phyloP scores from a whole-genome alignment of 1,139 yeast species.

The Candida dubliniensis region DNA sequence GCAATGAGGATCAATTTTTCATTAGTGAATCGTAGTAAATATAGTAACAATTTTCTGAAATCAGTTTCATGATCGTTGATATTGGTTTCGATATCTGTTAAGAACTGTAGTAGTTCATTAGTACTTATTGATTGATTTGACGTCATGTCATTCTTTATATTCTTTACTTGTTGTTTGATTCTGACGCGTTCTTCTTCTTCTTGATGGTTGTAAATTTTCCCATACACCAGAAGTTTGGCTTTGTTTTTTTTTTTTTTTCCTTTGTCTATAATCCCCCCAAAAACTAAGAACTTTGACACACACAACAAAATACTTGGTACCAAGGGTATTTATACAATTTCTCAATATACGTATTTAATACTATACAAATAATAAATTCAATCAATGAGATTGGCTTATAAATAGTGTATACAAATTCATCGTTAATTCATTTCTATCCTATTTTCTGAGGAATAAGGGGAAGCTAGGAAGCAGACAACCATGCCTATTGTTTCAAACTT shows the following conservation, averaged over 20 bases:
- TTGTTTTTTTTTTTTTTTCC: background rate
- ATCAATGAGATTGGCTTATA: background rate
- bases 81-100: slow-evolving; percentile 37
- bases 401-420: background rate
- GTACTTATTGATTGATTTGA: slow-evolving; percentile 18
- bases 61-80: slow-evolving; percentile 37
- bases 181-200: background rate
- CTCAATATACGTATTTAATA: background rate
- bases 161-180: background rate
- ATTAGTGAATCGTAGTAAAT: slow-evolving; percentile 34
- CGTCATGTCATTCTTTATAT: slow-evolving; percentile 11
- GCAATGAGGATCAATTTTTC: slow-evolving; percentile 19
- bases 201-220: background rate
- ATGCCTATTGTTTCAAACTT: background rate
- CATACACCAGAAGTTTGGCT: no score
- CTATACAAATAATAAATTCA: background rate
- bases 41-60: slow-evolving; percentile 36
- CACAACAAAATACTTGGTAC: background rate
- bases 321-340: background rate
- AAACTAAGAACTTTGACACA: background rate
- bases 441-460: no score
- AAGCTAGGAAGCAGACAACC: background rate
- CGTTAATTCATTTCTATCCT: background rate
- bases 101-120: slow-evolving; percentile 32
- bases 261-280: background rate